Evolutionary conservation across 1,139 yeast species (phyloP).

Genomic region (Yamadazyma jaroonii): DNA sequence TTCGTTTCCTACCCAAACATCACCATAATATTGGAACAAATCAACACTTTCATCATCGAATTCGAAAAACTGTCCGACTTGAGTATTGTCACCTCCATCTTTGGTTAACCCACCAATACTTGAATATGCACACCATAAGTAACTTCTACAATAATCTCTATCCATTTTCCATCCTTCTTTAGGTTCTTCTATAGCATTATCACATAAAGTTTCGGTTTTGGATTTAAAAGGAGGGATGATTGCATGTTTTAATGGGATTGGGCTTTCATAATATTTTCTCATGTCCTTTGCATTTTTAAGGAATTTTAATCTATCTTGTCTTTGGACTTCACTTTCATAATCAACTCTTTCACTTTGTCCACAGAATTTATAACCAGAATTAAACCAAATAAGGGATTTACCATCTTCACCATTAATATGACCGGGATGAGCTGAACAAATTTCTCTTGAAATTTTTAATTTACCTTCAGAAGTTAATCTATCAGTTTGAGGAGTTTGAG

Average conservation of each 20-base stretch:
- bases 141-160: conserved; percentile 34
- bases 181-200: conserved; percentile 28
- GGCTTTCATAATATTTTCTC: conserved; percentile 22
- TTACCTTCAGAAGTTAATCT: conserved; percentile 20
- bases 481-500: conserved; percentile 21
- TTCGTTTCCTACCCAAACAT: conserved; percentile 34
- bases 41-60: conserved; percentile 21
- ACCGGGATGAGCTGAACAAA: conserved; percentile 47
- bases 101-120: conserved; percentile 32
- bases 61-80: conserved; percentile 22
- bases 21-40: conserved; percentile 29
- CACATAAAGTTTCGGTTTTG: conserved; percentile 21
- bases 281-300: conserved; percentile 18
- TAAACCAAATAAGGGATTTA: conserved; percentile 30
- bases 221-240: conserved; percentile 30
- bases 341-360: conserved; percentile 24
- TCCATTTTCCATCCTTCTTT: conserved; percentile 31
- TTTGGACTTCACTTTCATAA: conserved; percentile 23
- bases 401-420: conserved; percentile 33
- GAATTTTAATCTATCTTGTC: conserved; percentile 19
- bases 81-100: conserved; percentile 23
- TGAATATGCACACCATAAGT: conserved; percentile 47
- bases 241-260: conserved; percentile 24
- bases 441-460: conserved; percentile 23
- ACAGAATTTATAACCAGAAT: conserved; percentile 33